Base-by-base conservation (phyloP, 2,329 filamentous ascomycete species). In the Penicillium expansum region DNA sequence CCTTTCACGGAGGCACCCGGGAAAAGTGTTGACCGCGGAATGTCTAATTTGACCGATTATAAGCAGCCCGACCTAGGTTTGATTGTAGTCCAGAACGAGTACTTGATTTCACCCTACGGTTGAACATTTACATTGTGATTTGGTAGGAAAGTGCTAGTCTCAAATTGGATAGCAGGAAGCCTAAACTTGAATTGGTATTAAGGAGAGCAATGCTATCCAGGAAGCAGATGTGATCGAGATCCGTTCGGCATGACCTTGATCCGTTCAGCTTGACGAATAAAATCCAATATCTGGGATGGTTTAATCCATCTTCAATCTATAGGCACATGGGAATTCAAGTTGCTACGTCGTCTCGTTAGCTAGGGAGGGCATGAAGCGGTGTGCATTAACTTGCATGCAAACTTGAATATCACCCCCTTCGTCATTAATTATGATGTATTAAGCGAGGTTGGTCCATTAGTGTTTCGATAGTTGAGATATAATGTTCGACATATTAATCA, bases 361-460 rank as follows among this genome's bases (percentile, higher is more conserved):
- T 18, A 18, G 18, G 29, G 8, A 4, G 51, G 53, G 50, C 60
- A 62, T 56, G 54, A 56, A 62, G 60, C 60, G 56, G 60, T 59
- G 58, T 55, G 41, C 35, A 48, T 32, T 14, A 13, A 49, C 14
- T 18, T 18, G 41, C 29, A 37, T 16, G 11, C 39, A 37, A 45
- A 52, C 49, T 33, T 11, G 16, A 13, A 45, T 29, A 14, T 7
- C 10, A 29, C 24, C 49, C 13, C 20, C 20, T 51, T 7, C 30
- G 7, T 41, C 5, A 22, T n/a, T 16, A 5, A 10, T 8, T 11
- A 13, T 10, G 33, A 37, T 13, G 10, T 20, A 11, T 18, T 30
- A 44, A 14, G 42, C 6, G 47, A 49, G 14, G n/a, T 29, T 18
- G 7, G 16, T 44, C 2, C 1, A 6, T 30, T 44, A 14, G 10